Base-by-base conservation (phyloP, 1,284 basidiomycete genomes). In the Microbotryomycetes sp. region DNA sequence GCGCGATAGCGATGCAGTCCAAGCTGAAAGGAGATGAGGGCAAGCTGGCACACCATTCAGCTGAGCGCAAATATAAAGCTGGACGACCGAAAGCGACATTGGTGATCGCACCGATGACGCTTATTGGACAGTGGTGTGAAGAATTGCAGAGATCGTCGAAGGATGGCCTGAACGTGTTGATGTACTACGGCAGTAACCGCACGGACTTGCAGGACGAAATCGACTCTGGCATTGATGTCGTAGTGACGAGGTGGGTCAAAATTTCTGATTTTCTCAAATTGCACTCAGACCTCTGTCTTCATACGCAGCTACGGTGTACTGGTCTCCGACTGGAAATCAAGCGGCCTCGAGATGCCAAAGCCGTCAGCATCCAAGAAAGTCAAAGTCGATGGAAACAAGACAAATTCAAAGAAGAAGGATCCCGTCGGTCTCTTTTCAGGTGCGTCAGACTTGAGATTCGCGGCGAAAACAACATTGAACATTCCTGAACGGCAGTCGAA, bases 181-280 rank as follows among this genome's bases (percentile, higher is more conserved):
- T 97, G 53, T 93, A 91, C 87, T 89, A 93, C 74, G 91, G 90
- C 16, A 85, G 87, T 70, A 87, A 88, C 71, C 81, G 91, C 58
- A 78, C 83, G 23, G 85, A 91, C 70, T 74, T 96, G 11, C 83
- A 88, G 27, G 77, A 78, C 9, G 76, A 83, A 29, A 73, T 88
- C 16, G 83, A 84, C 30, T 74, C 63, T 7, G 71, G 72, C 26
- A 81, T 88, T 59, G 86, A 88, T 62, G 83, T 97, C 4, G 81
- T 97, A 21, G 83, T 97, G 56, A 97, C 92, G 0, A 91, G 88
- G 41, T 97, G 93, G 72, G 92, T 91, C 0, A n/a, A n/a, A n/a
- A 85, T 87, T n/a, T n/a, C n/a, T n/a, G n/a, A n/a, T n/a, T n/a
- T n/a, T n/a, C n/a, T n/a, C n/a, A n/a, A n/a, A n/a, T n/a, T n/a